Evolutionary conservation across 2,329 filamentous ascomycete genomes (phyloP), one percentile per base, ranked within the genome.

Genomic region (Byssochlamys sp.): DNA sequence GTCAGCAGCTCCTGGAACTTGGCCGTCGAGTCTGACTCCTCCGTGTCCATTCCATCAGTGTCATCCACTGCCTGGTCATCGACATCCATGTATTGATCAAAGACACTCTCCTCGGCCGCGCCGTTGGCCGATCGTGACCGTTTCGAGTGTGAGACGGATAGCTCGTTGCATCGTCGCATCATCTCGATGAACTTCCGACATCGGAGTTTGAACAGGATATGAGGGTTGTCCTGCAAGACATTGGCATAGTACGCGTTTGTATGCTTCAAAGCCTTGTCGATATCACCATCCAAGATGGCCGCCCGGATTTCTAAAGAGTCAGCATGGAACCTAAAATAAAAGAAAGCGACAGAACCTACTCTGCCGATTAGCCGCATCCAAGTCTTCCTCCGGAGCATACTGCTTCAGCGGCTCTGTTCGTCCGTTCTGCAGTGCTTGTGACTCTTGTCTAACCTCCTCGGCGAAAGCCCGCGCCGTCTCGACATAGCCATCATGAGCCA

Each of bases 171-270:
- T 58, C 81, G 83, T 48, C 88, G 83, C 66, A 95, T 90, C 87
- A 99, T 92, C 72, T 99, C 94, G 60, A 97, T 87, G 71, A 97
- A 96, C 69, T 94, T 95, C 59, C 91, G 85, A 69, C 91, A 96
- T 63, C 87, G 84, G 53, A 99, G 78, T 58, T 86, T 88, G 74
- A 99, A 97, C 69, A 91, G 86, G 14, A 96, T 90, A 56, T 90
- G 84, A 56, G 89, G 84, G 67, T 96, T 90, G 25, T 89, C 83
- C 52, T 84, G 80, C 19, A 99, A 80, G 1, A 97, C 90, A 26
- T 82, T 80, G 4, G 90, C 88, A 66, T 96, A 99, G 67, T 86
- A 89, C 11, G 80, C 78, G 54, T 86, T 84, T 2, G 89, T 95
- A 65, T 87, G 82, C 70, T 91, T 88, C n/a, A 97, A 80, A 0